Conservation (phyloP, 179 eudicot species). For the Silene vulgaris region DNA sequence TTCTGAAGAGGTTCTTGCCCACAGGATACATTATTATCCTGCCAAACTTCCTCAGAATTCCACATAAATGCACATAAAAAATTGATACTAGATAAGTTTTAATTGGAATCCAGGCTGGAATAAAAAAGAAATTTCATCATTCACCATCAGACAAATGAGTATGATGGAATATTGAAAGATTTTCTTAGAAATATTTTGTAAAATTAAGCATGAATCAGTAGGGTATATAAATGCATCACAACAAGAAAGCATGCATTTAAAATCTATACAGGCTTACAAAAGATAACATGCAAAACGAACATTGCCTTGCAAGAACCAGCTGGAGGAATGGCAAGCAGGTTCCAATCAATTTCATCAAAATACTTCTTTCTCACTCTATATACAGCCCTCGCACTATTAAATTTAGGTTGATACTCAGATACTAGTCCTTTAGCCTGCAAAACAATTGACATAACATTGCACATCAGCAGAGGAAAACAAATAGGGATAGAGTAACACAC, state of each 20-base stretch:
- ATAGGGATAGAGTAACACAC: conserved; percentile 4
- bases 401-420: conserved; percentile 90
- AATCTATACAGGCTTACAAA: conserved; percentile 5
- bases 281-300: conserved; percentile 7
- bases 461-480: conserved; percentile 10
- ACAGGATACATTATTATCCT: background rate
- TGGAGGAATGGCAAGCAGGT: conserved; percentile 91
- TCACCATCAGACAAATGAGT: background rate
- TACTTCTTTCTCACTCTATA: conserved; percentile 87
- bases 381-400: conserved; percentile 95
- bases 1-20: background rate
- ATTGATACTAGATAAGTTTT: background rate
- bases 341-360: conserved; percentile 97
- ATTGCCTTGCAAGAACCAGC: conserved; percentile 76
- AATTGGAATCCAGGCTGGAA: no score
- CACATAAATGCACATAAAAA: background rate
- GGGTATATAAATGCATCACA: background rate
- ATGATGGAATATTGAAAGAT: background rate
- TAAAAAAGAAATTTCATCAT: background rate
- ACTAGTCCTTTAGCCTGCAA: conserved; percentile 94
- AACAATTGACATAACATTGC: conserved; percentile 15
- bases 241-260: conserved; percentile 7
- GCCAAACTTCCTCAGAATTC: background rate
- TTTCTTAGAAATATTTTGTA: background rate
- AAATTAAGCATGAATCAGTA: background rate